Conservation (phyloP, 306 rosid genomes). For the Cicer judaicum region DNA sequence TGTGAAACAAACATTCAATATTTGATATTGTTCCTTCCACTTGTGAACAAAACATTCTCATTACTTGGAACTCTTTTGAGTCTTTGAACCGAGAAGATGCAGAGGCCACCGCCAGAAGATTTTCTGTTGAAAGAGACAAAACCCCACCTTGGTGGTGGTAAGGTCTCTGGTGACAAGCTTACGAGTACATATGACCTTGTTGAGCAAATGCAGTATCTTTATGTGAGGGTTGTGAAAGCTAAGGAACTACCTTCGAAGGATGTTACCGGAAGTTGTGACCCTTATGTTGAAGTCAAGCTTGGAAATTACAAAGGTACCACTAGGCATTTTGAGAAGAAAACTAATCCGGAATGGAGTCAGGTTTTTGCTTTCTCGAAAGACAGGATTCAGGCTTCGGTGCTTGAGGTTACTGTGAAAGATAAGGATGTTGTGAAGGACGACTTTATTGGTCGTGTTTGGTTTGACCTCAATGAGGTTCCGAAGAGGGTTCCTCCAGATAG, state of each 20-base stretch:
- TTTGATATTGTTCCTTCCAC: slow-evolving; percentile 38
- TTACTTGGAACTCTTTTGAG: slow-evolving; percentile 39
- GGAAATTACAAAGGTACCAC: slow-evolving; percentile 97
- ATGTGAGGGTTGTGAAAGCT: slow-evolving; percentile 91
- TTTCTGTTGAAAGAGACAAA: slow-evolving; percentile 92
- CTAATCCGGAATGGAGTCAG: slow-evolving; percentile 93
- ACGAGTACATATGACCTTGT: slow-evolving; percentile 96
- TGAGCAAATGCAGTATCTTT: slow-evolving; percentile 99
- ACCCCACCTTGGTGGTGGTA: slow-evolving; percentile 97
- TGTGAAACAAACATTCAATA: slow-evolving; percentile 20
- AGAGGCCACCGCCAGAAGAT: slow-evolving; percentile 91
- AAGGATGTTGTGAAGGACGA: slow-evolving; percentile 92
- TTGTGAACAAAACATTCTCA: slow-evolving; percentile 1
- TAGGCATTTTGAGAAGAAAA: slow-evolving; percentile 91
- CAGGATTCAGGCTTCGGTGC: slow-evolving; percentile 79
- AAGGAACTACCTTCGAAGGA: slow-evolving; percentile 84
- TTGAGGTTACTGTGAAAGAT: slow-evolving; percentile 91
- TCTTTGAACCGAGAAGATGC: slow-evolving; percentile 66
- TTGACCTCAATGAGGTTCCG: slow-evolving; percentile 87
- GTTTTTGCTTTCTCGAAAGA: slow-evolving; percentile 94
- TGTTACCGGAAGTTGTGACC: slow-evolving; percentile 94
- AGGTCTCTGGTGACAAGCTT: slow-evolving; percentile 85
- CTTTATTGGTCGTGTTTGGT: slow-evolving; percentile 73
- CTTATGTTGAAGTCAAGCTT: slow-evolving; percentile 83
- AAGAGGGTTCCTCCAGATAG: slow-evolving; percentile 96